Conservation (phyloP, 2,329 filamentous ascomycete species). For the Chlorencoelia australis region DNA sequence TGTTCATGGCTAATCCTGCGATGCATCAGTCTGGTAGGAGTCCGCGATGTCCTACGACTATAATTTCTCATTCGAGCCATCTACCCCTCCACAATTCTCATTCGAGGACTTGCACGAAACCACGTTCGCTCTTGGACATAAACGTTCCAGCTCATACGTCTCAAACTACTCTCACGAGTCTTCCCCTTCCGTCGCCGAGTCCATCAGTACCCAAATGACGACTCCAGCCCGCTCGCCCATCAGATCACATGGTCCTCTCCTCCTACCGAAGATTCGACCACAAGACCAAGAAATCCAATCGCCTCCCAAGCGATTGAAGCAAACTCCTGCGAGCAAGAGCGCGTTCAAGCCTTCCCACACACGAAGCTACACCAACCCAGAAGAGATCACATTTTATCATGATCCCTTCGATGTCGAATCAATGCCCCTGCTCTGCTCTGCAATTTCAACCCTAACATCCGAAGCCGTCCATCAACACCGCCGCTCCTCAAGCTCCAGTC, state of each 20-base stretch:
- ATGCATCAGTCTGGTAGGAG: slow-evolving; percentile 45
- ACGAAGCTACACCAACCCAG: slow-evolving; percentile 53
- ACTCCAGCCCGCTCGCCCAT: slow-evolving; percentile 65
- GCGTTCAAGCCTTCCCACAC: slow-evolving; percentile 38
- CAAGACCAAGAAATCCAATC: slow-evolving; percentile 70
- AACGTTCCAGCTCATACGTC: slow-evolving; percentile 29
- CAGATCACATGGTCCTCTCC: slow-evolving; percentile 65
- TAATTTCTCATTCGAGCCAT: slow-evolving; percentile 43
- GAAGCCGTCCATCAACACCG: slow-evolving; percentile 36
- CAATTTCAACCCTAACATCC: slow-evolving; percentile 25
- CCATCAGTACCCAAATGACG: slow-evolving; percentile 58
- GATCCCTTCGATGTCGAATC: slow-evolving; percentile 19
- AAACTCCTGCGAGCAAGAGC: slow-evolving; percentile 35
- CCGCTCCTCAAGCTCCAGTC: slow-evolving; percentile 55
- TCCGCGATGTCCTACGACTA: slow-evolving; percentile 51
- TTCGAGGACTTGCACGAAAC: slow-evolving; percentile 51
- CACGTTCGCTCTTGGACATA: slow-evolving; percentile 33
- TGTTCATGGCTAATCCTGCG: slow-evolving; percentile 10
- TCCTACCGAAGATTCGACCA: slow-evolving; percentile 76
- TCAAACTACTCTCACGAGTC: slow-evolving; percentile 57
- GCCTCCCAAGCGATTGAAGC: slow-evolving; percentile 34
- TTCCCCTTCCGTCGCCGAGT: slow-evolving; percentile 36
- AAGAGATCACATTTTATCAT: slow-evolving; percentile 35
- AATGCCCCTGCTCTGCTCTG: slow-evolving; percentile 25
- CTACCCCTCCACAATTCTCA: slow-evolving; percentile 41